Evolutionary conservation across 371 early-diverging fungal species (phyloP).

Genomic region (Mucor racemosus): DNA sequence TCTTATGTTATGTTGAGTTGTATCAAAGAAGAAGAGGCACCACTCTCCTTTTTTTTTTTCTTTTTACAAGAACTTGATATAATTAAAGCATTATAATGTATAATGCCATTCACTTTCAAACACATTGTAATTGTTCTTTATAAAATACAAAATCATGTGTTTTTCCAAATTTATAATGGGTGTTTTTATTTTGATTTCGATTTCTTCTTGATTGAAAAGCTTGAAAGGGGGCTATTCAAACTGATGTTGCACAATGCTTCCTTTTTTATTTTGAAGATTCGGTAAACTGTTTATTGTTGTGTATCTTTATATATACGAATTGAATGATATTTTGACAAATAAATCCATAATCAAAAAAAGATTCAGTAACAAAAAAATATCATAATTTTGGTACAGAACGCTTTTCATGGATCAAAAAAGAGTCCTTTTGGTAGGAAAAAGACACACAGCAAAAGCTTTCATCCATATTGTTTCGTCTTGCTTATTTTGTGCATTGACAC

Average conservation of each 20-base stretch:
- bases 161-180: background rate
- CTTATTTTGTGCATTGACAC: conserved; percentile 1
- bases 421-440: background rate
- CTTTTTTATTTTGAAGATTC: background rate
- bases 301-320: background rate
- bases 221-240: background rate
- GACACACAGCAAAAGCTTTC: background rate
- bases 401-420: background rate
- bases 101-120: background rate
- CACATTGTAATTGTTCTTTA: background rate
- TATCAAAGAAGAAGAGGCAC: background rate
- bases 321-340: background rate
- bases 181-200: background rate
- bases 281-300: background rate
- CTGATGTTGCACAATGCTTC: background rate
- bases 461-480: background rate
- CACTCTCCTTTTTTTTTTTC: too few species aligned
- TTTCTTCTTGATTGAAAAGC: background rate
- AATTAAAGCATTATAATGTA: too few species aligned
- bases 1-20: background rate
- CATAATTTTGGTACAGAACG: background rate
- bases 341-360: background rate
- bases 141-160: background rate
- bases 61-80: too few species aligned
- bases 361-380: too few species aligned